phyloP scores from a whole-genome alignment of 257 asterid genomes.

The Scutellaria barbata region DNA sequence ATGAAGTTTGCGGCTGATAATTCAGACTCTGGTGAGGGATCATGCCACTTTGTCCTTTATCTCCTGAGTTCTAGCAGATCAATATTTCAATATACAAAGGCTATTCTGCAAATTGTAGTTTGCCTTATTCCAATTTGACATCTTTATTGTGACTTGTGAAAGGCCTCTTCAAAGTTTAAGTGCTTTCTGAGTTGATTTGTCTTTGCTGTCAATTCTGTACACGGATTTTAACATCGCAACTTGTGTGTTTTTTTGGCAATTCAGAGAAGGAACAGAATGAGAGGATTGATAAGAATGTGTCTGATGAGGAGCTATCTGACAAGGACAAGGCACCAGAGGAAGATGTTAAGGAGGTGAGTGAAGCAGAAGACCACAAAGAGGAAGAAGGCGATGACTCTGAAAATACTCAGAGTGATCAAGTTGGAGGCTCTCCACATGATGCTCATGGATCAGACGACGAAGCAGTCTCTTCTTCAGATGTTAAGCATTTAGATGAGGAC shows the following conservation, averaged over 20 bases:
- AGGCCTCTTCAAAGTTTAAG: slow-evolving; percentile 9
- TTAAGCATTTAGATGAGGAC: slow-evolving; percentile 45
- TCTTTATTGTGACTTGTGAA: not conserved
- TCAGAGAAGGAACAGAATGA: slow-evolving; percentile 51
- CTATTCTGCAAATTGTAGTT: not conserved
- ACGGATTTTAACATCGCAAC: slow-evolving; percentile 11
- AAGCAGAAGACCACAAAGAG: slow-evolving; percentile 54
- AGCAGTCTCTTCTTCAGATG: slow-evolving; percentile 62
- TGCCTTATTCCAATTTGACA: not conserved
- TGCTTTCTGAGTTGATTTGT: slow-evolving; percentile 16
- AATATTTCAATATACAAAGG: slow-evolving; percentile 10
- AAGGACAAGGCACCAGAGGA: slow-evolving; percentile 47
- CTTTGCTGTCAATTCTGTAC: not conserved
- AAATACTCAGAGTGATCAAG: slow-evolving; percentile 53
- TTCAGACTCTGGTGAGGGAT: slow-evolving; percentile 60
- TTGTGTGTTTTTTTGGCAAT: slow-evolving; percentile 22
- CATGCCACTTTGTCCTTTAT: slow-evolving; percentile 7
- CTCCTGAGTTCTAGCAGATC: slow-evolving; percentile 32
- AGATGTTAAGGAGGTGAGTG: slow-evolving; percentile 47
- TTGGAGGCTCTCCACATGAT: slow-evolving; percentile 41
- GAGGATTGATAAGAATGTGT: slow-evolving; percentile 36
- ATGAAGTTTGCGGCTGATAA: slow-evolving; percentile 36
- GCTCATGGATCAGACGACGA: slow-evolving; percentile 51
- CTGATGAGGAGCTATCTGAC: slow-evolving; percentile 50
- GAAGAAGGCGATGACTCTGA: slow-evolving; percentile 52